A percentile compares a stretch with the other conserved stretches of the same genome.
Conservation (phyloP, 129 eudicot genomes). For the Mikania micrantha region DNA sequence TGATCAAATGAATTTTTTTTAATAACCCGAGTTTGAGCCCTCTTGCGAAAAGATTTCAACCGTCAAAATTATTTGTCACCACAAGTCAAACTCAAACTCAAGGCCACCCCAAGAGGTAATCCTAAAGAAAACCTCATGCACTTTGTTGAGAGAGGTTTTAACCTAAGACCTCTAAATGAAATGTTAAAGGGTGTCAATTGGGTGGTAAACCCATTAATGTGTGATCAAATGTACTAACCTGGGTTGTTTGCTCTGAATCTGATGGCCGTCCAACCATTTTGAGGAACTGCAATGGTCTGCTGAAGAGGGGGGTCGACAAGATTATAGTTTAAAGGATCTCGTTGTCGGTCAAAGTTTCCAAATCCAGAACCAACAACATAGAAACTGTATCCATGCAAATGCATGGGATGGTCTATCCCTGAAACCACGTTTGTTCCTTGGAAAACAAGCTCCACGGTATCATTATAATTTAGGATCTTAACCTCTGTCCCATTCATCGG, state of each 20-base stretch:
- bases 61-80: too few relatives aligned
- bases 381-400: conserved; percentile 63
- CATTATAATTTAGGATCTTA: conserved; percentile 28
- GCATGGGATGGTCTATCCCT: conserved; percentile 70
- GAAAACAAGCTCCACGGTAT: conserved; percentile 55
- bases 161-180: too few relatives aligned
- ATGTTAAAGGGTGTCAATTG: too few relatives aligned
- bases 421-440: conserved; percentile 51
- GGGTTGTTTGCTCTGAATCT: conserved; percentile 62
- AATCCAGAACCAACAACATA: conserved; percentile 65
- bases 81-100: too few relatives aligned
- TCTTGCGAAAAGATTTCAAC: too few relatives aligned
- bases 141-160: too few relatives aligned
- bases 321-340: conserved; percentile 46
- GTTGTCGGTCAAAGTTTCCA: conserved; percentile 46
- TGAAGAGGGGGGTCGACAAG: conserved; percentile 63
- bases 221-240: conserved; percentile 31
- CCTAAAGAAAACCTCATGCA: too few relatives aligned
- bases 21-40: too few relatives aligned
- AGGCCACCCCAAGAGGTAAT: too few relatives aligned
- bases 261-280: conserved; percentile 59
- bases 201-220: too few relatives aligned
- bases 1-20: too few relatives aligned
- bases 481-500: conserved; percentile 38
- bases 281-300: conserved; percentile 56